phyloP scores from a whole-genome alignment of 331 rosid genomes.

The Malus hybrid region DNA sequence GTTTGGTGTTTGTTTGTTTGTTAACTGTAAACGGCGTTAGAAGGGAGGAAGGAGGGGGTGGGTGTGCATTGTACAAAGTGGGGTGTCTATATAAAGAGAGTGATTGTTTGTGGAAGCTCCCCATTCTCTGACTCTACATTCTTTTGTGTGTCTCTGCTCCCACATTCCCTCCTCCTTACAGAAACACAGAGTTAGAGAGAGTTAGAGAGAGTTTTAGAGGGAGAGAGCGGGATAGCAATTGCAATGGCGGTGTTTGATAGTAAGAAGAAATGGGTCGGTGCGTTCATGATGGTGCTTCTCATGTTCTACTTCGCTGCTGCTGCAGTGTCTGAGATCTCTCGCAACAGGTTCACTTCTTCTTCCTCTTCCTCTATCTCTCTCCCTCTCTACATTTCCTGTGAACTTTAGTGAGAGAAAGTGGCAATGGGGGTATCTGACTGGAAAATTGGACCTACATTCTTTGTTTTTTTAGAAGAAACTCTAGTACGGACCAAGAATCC shows the following conservation, averaged over 20 bases:
- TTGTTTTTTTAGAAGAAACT: neutral
- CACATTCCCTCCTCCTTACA: conserved; percentile 1
- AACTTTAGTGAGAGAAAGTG: neutral
- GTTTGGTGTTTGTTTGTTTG: neutral
- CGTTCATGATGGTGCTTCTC: conserved; percentile 28
- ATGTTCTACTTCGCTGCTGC: conserved; percentile 37
- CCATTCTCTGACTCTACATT: conserved; percentile 39
- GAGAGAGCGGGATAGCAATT: neutral
- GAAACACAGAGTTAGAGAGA: neutral
- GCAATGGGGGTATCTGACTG: neutral
- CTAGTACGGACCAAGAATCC: neutral
- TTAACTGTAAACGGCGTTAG: conserved; percentile 28
- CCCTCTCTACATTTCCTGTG: neutral
- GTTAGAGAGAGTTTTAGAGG: neutral
- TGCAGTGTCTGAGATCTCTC: neutral
- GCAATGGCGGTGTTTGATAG: conserved; percentile 47
- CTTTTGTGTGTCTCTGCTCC: conserved; percentile 7
- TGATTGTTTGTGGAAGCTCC: conserved; percentile 26
- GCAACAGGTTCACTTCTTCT: neutral
- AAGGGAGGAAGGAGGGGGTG: neutral
- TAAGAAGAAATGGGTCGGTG: conserved; percentile 20
- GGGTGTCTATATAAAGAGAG: conserved; percentile 53
- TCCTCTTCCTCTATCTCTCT: neutral
- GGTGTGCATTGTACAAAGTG: neutral
- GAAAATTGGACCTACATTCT: neutral